Evolutionary conservation across 331 rosid genomes (phyloP).

Genomic region (Malus hybrid): DNA sequence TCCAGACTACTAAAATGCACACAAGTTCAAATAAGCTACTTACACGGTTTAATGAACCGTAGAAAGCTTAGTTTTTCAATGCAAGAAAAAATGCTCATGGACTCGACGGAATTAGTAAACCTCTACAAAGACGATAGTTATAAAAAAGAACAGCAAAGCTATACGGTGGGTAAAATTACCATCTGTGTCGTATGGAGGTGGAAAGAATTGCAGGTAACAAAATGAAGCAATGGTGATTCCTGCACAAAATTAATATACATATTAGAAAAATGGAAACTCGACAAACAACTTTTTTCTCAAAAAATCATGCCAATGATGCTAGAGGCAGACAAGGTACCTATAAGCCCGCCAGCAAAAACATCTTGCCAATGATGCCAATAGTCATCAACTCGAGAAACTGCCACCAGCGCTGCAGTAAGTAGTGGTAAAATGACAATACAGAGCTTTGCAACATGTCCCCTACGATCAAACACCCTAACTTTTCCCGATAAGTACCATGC

Average conservation of each 20-base stretch:
- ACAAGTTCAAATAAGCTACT: not conserved
- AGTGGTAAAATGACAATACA: constrained; percentile 66
- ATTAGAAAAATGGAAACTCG: not conserved
- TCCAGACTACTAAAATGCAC: not conserved
- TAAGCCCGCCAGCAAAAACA: constrained; percentile 77
- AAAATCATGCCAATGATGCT: constrained; percentile 80
- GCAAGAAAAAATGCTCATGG: not conserved
- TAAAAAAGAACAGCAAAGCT: too few relatives aligned
- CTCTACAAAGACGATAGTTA: not conserved
- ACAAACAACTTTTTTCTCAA: constrained; percentile 15
- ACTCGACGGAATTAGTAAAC: not conserved
- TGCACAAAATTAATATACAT: constrained; percentile 21
- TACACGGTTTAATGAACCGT: not conserved
- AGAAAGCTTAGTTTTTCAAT: not conserved
- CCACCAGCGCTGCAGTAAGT: constrained; percentile 73
- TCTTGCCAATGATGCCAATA: constrained; percentile 99
- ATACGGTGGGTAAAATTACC: constrained; percentile 26
- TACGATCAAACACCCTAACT: constrained; percentile 65
- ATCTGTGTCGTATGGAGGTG: constrained; percentile 70
- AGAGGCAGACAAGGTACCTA: constrained; percentile 40
- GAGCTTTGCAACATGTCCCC: constrained; percentile 83
- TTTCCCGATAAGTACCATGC: constrained; percentile 88
- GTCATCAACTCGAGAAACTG: constrained; percentile 91
- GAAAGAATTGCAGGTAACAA: constrained; percentile 95
- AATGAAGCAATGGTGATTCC: constrained; percentile 65